Conservation (phyloP, 768 basidiomycete species). For the Suillus americanus region DNA sequence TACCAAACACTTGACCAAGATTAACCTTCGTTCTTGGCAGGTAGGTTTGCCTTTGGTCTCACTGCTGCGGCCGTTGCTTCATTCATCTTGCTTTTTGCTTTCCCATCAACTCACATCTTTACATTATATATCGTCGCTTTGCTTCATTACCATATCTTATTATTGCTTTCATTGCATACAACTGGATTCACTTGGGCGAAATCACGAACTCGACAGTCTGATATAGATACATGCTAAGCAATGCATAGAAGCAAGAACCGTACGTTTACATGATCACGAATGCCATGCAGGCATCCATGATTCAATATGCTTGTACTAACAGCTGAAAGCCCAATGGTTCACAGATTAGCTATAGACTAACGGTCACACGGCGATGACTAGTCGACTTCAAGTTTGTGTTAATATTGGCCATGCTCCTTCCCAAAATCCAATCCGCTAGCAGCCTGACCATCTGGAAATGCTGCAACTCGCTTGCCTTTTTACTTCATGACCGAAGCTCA, state of each 20-base stretch:
- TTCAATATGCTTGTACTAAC: not conserved
- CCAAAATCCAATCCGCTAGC: slow-evolving; percentile 23
- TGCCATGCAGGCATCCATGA: not conserved
- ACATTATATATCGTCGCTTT: not conserved
- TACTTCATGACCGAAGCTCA: slow-evolving; percentile 11
- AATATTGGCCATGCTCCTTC: slow-evolving; percentile 27
- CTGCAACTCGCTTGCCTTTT: slow-evolving; percentile 17
- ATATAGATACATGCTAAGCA: not conserved
- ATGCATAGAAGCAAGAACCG: not conserved
- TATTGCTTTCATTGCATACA: slow-evolving; percentile 1
- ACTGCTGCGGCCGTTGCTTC: not conserved
- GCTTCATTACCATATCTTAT: slow-evolving; percentile 1
- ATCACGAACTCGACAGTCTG: not conserved
- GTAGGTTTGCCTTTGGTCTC: not conserved
- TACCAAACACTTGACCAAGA: slow-evolving; percentile 53
- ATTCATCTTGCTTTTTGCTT: not conserved
- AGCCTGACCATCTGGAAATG: slow-evolving; percentile 24
- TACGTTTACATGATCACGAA: not conserved
- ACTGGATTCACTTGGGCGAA: not conserved
- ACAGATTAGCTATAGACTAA: not conserved
- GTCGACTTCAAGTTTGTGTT: too few species aligned
- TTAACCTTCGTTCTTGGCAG: slow-evolving; percentile 10
- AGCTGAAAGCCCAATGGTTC: not conserved
- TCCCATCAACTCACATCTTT: not conserved
- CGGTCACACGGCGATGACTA: not conserved